Evolutionary conservation across 257 asterid genomes (phyloP), one percentile per base, ranked within the genome.

Genomic region (Avicennia marina): DNA sequence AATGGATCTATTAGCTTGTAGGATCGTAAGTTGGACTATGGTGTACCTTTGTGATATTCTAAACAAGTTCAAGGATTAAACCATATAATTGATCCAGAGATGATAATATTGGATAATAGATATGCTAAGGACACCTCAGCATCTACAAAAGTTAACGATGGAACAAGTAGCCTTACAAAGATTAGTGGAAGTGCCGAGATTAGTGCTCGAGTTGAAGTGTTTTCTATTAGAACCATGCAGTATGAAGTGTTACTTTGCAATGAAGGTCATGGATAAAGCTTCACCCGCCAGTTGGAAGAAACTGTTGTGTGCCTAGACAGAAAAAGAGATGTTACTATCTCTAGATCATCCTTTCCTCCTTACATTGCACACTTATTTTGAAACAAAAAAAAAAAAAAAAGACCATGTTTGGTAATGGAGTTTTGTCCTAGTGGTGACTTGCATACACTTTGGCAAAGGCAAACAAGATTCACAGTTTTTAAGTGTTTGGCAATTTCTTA

Each of bases 381-480:
- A 83, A 49, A 75, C 93, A n/a, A n/a, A n/a, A n/a, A n/a, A n/a
- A n/a, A n/a, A 1, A 88, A 75, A 15, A 83, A 80, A 32, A 80
- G 80, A 33, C 78, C 93, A 1, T 83, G 88, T 69, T 75, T 83
- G 69, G 93, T 83, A 6, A 83, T 83, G 93, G 93, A 83, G 81
- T 83, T 83, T 46, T 83, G 93, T 71, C 88, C 88, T 6, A 88
- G 93, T 15, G 93, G 93, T 12, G 93, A 83, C 63, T 59, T 83
- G 78, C 93, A 83, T 48, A 70, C 81, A 1, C 85, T 83, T 32
- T 53, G 93, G 16, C 93, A 83, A 68, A 77, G 76, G 75, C 93
- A 80, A 43, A 81, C 83, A 0, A 88, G 93, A 46, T 53, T 66
- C 88, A 64, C 93, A 80, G 67, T 88, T 88, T 1, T 88, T 78